Base-by-base conservation (phyloP, 2,329 filamentous ascomycete species). In the Aspergillus novofumigatus region DNA sequence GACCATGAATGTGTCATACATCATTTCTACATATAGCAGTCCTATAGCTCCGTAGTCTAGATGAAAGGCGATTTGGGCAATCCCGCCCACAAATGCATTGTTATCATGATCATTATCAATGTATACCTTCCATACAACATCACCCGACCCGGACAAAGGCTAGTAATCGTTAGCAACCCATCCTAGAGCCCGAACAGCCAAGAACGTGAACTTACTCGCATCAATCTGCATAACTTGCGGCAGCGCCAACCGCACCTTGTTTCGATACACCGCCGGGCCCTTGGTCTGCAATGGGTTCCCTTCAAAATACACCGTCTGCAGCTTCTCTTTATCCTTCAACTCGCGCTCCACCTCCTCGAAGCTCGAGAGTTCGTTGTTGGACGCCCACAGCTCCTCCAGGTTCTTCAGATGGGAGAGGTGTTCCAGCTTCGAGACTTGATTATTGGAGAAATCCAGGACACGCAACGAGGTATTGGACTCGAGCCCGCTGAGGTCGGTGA, bases 301-400 rank as follows among this genome's bases (percentile, higher is more conserved):
- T 72, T 99, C 94, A 63, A 99, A 95, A 72, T 99, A 99, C 10
- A 99, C 93, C 1, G 94, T 97, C 59, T 87, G 86, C 65, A 97
- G 76, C 41, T 87, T 78, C 69, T 89, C 80, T 78, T 96, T 97
- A 69, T 94, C 89, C 53, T 77, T 82, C 62, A 99, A 76, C 65
- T 90, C 84, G 55, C 82, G 83, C 76, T 97, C 77, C 3, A 97
- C 83, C 68, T 97, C 92, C 47, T 81, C 80, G 67, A 97, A 96
- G 70, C 90, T 90, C 21, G 77, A 78, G 26, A 99, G 74, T 65
- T 89, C 81, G 75, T 96, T 97, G 74, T 92, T 92, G 65, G 90
- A 94, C 17, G 92, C 94, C 94, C 94, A 99, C 28, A 99, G 75
- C 73, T 99, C 94, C 71, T 96, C 90, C 25, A 99, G 79, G 14